Evolutionary conservation across 495 filamentous ascomycete species (phyloP), one percentile per base, ranked within the genome.

Genomic region (Hypoxylon fuscum): DNA sequence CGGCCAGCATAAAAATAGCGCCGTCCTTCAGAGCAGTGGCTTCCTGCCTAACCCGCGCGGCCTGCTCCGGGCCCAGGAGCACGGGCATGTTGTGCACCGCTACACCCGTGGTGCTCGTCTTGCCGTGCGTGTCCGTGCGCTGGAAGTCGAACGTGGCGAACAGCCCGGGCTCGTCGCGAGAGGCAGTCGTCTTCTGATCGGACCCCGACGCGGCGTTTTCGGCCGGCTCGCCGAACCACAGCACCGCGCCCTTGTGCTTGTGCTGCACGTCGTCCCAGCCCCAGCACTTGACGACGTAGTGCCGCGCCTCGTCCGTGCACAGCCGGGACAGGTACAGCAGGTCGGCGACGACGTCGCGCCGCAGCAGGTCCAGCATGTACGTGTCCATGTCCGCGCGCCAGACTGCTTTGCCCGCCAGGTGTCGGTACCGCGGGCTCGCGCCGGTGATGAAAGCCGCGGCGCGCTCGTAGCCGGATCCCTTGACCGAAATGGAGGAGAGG

Each of bases 361-460:
- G 76, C 77, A 90, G 78, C 25, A 80, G 49, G 5, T 75, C 70
- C 0, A 89, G 73, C 2, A 91, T 55, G 40, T 88, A 83, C 0
- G 72, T 69, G n/a, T 82, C 79, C 87, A 92, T 92, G 64, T 93
- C 88, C 29, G 76, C 34, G 12, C 88, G 83, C 88, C 89, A 94
- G 2, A 82, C 62, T 4, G 64, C 66, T 2, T 35, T 47, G 10
- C 52, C 62, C 0, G n/a, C 11, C 21, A 68, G 5, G 10, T 18
- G 9, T 8, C n/a, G 29, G 7, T 56, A 55, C 9, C 37, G 44
- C 10, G 38, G 18, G 11, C 15, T 43, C 2, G 22, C 15, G 5
- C 44, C 59, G 7, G 40, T 27, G 1, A 70, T 25, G 6, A 46
- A 59, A 11, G 23, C 59, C 1, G 41, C 14, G 1, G 38, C 37